A percentile compares a stretch with the other conserved stretches of the same genome.
These are phyloP conservation scores for Mycena maculata DNA, from an alignment of 768 basidiomycete genomes.

Conservation along the genomic window DNA sequence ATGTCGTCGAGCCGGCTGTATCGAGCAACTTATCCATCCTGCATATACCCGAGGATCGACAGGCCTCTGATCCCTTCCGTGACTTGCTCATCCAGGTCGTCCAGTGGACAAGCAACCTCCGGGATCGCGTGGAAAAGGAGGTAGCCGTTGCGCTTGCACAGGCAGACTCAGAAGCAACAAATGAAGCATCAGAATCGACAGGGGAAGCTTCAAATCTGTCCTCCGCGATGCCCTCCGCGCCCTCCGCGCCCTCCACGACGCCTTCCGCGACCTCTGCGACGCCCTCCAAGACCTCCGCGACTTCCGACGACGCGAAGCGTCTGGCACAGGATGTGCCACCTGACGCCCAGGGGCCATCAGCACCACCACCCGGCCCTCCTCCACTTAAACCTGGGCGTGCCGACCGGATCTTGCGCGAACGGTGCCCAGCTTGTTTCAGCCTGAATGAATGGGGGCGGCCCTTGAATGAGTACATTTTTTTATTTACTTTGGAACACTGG, in stretches of 20 bases:
- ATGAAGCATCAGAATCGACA: too few species aligned
- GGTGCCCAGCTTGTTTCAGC: slow-evolving; percentile 50
- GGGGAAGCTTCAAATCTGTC: too few species aligned
- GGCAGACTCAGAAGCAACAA: too few species aligned
- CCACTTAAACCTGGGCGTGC: slow-evolving; percentile 13
- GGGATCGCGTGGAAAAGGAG: slow-evolving; percentile 27
- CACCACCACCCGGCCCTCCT: background rate
- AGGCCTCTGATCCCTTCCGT: slow-evolving; percentile 45
- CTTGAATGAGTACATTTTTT: slow-evolving; percentile 34
- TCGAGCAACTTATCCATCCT: background rate
- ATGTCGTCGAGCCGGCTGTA: background rate
- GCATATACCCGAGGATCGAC: background rate
- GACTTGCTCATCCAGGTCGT: slow-evolving; percentile 38
- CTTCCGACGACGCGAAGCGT: background rate
- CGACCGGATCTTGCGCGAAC: slow-evolving; percentile 39
- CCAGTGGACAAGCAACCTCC: slow-evolving; percentile 44
- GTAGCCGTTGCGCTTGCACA: slow-evolving; percentile 21
- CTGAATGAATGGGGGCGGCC: slow-evolving; percentile 38
- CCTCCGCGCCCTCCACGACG: background rate
- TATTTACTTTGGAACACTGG: too few species aligned
- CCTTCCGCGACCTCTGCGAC: background rate
- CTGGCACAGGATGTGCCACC: too few species aligned
- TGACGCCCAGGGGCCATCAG: background rate
- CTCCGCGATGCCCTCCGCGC: background rate
- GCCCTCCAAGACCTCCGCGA: background rate